phyloP scores from a whole-genome alignment of 768 basidiomycete species.

The Panellus pusillus region DNA sequence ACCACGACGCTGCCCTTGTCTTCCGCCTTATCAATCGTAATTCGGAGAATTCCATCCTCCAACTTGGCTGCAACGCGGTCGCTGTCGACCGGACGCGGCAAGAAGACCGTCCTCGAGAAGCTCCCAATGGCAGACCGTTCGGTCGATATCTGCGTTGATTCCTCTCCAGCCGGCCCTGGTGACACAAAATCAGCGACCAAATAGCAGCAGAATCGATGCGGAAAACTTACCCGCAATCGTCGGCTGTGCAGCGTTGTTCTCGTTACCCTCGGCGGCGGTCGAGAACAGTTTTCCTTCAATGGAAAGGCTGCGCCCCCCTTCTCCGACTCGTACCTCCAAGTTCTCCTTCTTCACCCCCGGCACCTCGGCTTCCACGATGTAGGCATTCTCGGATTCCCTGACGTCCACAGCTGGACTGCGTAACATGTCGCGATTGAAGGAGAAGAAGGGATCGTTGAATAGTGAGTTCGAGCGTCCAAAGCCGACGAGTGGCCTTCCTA shows the following conservation, averaged over 20 bases:
- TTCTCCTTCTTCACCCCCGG: conserved; percentile 81
- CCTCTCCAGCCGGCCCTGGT: conserved; percentile 23
- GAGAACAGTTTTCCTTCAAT: conserved; percentile 61
- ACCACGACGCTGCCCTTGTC: conserved; percentile 58
- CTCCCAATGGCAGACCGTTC: conserved; percentile 62
- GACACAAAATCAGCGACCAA: background rate
- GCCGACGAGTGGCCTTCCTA: conserved; percentile 38
- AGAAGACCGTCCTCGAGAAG: conserved; percentile 72
- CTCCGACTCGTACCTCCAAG: conserved; percentile 67
- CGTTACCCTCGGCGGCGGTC: conserved; percentile 28
- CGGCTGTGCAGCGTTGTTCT: conserved; percentile 20
- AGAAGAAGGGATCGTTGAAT: conserved; percentile 54
- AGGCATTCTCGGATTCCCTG: conserved; percentile 61
- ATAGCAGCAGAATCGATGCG: background rate
- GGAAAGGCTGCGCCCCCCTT: conserved; percentile 67
- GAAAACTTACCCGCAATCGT: conserved; percentile 32
- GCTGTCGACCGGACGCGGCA: conserved; percentile 63
- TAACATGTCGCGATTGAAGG: conserved; percentile 20
- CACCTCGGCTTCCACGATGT: conserved; percentile 73
- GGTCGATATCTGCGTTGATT: conserved; percentile 49
- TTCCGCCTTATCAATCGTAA: conserved; percentile 60
- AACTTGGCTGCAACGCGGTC: conserved; percentile 62
- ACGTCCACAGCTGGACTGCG: conserved; percentile 66
- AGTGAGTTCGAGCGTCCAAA: conserved; percentile 34
- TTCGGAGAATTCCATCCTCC: conserved; percentile 65